These are phyloP conservation scores for Boletus subparvulus DNA, from an alignment of 768 basidiomycete genomes.

Conservation along the genomic window DNA sequence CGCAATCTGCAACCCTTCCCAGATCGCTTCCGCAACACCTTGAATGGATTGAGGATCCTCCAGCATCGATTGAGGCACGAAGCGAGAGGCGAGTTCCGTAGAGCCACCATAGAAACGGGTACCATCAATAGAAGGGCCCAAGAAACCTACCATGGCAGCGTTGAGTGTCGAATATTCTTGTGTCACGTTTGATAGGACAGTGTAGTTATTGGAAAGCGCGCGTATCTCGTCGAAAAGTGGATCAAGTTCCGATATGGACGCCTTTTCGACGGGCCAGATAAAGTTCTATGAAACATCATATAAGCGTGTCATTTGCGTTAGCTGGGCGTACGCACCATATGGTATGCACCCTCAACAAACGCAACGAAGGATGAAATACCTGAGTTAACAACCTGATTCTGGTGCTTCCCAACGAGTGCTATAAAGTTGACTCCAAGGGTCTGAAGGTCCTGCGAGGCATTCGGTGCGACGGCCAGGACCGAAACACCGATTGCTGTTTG, in stretches of 20 bases:
- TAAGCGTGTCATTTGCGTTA: background rate
- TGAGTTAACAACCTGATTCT: too few species aligned
- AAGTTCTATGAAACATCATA: background rate
- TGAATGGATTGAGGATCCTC: background rate
- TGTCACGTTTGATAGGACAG: slow-evolving; percentile 12
- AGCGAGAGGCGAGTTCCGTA: slow-evolving; percentile 9
- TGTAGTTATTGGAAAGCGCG: slow-evolving; percentile 6
- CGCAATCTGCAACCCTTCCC: slow-evolving; percentile 3
- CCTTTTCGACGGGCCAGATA: background rate
- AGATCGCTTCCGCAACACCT: slow-evolving; percentile 17
- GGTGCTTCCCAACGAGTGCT: too few species aligned
- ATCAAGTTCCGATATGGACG: slow-evolving; percentile 6
- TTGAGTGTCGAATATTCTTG: slow-evolving; percentile 13
- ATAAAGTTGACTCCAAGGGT: too few species aligned
- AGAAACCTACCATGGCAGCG: too few species aligned
- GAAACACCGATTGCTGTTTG: too few species aligned
- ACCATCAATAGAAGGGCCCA: too few species aligned
- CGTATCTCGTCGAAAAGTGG: slow-evolving; percentile 16
- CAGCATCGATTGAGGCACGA: slow-evolving; percentile 13
- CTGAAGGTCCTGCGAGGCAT: too few species aligned
- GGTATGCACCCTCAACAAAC: too few species aligned
- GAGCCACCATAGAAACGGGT: slow-evolving; percentile 13
- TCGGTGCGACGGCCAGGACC: too few species aligned
- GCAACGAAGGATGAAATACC: too few species aligned
- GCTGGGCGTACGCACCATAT: background rate